Evolutionary conservation across 306 rosid genomes (phyloP).

Genomic region (Fragaria ananassa): DNA sequence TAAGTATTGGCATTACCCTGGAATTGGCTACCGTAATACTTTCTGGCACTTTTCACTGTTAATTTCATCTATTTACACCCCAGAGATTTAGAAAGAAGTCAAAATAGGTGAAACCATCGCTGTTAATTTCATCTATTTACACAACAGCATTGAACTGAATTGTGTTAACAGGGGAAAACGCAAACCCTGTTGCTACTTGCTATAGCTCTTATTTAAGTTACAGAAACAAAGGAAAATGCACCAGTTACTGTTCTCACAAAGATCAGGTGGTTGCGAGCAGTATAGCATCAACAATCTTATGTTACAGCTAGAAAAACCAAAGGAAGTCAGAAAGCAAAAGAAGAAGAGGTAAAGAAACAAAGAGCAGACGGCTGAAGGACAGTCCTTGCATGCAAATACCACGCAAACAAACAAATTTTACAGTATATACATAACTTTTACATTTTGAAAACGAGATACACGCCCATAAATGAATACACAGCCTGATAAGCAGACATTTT

Average conservation of each 20-base stretch:
- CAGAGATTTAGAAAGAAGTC: neutral
- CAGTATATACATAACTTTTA: neutral
- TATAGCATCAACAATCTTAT: neutral
- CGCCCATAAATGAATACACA: neutral
- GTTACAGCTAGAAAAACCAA: neutral
- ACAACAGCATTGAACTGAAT: neutral
- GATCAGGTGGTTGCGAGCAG: neutral
- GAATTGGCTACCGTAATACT: neutral
- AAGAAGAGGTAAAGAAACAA: neutral
- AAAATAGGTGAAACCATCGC: neutral
- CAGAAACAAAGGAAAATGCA: neutral
- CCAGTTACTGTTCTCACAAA: neutral
- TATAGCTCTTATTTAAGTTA: too few species aligned
- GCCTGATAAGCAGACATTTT: neutral
- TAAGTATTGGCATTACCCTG: neutral
- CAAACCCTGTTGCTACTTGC: neutral
- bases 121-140: neutral
- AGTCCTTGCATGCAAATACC: neutral
- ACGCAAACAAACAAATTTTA: neutral
- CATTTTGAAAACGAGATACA: neutral
- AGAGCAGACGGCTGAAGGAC: neutral
- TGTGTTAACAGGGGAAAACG: neutral
- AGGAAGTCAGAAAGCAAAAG: neutral
- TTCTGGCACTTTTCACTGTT: neutral
- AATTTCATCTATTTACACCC: neutral